Evolutionary conservation across 1,284 basidiomycete genomes (phyloP).

Genomic region (Veloporphyrellus conicus): DNA sequence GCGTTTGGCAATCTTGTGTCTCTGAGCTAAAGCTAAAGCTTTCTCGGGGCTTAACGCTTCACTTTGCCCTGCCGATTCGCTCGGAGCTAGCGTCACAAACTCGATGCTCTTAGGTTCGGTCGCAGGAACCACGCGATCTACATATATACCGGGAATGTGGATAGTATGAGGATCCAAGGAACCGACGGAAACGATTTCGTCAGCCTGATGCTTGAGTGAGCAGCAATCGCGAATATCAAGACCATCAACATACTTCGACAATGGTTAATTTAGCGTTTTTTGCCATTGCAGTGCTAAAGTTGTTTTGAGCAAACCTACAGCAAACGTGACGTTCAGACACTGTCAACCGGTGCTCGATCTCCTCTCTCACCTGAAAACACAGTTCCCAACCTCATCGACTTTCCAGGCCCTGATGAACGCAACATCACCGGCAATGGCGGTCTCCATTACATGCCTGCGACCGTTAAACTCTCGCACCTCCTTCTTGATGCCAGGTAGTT

Average conservation of each 20-base stretch:
- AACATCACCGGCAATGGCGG: constrained; percentile 81
- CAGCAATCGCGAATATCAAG: background rate
- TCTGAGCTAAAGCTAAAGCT: constrained; percentile 48
- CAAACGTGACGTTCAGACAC: background rate
- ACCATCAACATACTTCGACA: constrained; percentile 61
- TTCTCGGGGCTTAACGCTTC: constrained; percentile 45
- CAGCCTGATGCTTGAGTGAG: constrained; percentile 52
- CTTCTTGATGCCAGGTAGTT: constrained; percentile 70
- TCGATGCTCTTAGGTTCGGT: constrained; percentile 80
- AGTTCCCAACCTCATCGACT: constrained; percentile 86
- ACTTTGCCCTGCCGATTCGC: constrained; percentile 26
- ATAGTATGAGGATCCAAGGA: constrained; percentile 80
- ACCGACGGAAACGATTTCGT: constrained; percentile 87
- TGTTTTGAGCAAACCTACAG: constrained; percentile 80
- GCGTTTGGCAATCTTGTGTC: constrained; percentile 27
- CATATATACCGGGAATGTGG: constrained; percentile 83
- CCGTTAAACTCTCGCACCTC: constrained; percentile 80
- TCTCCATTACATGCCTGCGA: constrained; percentile 82
- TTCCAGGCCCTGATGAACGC: constrained; percentile 95
- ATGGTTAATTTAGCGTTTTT: constrained; percentile 88
- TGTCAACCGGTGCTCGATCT: background rate
- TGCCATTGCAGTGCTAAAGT: constrained; percentile 85
- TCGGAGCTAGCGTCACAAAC: constrained; percentile 60
- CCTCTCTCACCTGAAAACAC: constrained; percentile 65
- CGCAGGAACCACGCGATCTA: constrained; percentile 81